Percentiles rank a stretch among this genome's conserved stretches.
Conservation (phyloP, 768 basidiomycete species). For the Macrolepiota dolichaula region DNA sequence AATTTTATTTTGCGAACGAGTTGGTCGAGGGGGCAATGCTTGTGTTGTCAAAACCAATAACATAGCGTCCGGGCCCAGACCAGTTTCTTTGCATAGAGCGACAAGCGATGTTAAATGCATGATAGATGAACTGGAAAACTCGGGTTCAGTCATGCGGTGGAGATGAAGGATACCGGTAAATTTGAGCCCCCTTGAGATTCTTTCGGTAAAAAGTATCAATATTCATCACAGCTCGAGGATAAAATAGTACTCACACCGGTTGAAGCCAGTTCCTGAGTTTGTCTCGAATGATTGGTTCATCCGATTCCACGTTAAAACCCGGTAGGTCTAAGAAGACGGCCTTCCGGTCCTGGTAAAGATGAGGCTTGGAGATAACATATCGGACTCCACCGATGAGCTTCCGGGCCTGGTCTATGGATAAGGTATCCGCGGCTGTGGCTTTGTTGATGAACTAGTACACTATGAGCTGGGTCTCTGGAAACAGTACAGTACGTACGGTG, state of each 20-base stretch:
- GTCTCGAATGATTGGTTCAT: not conserved
- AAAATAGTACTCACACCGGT: not conserved
- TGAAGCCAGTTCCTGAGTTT: not conserved
- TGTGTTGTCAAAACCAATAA: not conserved
- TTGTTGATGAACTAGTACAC: not conserved
- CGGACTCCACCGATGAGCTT: not conserved
- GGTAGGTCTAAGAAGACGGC: not conserved
- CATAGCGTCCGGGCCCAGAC: not conserved
- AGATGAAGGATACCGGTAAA: not conserved
- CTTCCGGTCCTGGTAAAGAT: not conserved
- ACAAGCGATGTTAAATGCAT: not conserved
- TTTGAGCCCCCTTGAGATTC: not conserved
- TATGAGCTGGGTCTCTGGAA: not conserved
- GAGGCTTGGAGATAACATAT: not conserved
- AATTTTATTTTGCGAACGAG: not conserved
- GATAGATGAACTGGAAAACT: not conserved
- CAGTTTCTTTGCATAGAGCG: not conserved
- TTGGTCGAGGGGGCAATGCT: not conserved
- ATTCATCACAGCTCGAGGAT: not conserved
- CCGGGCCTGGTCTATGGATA: not conserved
- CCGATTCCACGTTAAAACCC: not conserved
- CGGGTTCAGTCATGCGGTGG: not conserved
- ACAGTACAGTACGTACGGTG: not conserved
- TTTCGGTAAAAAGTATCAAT: not conserved
- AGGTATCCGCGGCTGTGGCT: not conserved